Conservation (phyloP, 2,329 filamentous ascomycete species). For the Hymenoscyphus linearis region DNA sequence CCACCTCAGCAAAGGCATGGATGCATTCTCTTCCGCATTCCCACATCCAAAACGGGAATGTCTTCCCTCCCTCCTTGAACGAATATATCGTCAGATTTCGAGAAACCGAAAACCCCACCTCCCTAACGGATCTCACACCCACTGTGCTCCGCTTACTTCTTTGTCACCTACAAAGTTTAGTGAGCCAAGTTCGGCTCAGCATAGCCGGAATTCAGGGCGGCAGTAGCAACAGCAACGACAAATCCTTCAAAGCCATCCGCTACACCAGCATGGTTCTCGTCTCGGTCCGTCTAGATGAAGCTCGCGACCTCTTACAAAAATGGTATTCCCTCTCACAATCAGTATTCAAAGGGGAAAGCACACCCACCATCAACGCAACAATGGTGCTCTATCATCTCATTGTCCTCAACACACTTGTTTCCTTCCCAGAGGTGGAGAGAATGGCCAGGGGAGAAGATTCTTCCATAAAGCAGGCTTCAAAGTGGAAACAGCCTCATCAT, state of each 20-base stretch:
- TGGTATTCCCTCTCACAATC: background rate
- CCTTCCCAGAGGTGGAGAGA: background rate
- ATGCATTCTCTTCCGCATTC: background rate
- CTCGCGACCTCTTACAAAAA: background rate
- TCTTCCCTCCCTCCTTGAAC: background rate
- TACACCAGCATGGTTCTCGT: background rate
- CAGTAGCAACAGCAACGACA: background rate
- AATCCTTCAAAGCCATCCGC: background rate
- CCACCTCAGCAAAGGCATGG: background rate
- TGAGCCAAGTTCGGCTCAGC: background rate
- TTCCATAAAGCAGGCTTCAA: background rate
- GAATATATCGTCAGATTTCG: background rate
- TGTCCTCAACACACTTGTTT: background rate
- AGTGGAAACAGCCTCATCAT: background rate
- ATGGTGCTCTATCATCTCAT: background rate
- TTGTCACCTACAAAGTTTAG: background rate
- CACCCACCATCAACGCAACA: background rate
- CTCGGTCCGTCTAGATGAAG: background rate
- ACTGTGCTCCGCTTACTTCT: background rate
- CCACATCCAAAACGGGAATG: background rate
- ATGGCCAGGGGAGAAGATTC: background rate
- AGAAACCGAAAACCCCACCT: background rate
- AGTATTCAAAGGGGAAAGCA: background rate
- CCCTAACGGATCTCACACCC: background rate
- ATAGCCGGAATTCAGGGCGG: background rate